Evolutionary conservation across 2,329 filamentous ascomycete species (phyloP).

Genomic region (Phyllosticta ampelicida): DNA sequence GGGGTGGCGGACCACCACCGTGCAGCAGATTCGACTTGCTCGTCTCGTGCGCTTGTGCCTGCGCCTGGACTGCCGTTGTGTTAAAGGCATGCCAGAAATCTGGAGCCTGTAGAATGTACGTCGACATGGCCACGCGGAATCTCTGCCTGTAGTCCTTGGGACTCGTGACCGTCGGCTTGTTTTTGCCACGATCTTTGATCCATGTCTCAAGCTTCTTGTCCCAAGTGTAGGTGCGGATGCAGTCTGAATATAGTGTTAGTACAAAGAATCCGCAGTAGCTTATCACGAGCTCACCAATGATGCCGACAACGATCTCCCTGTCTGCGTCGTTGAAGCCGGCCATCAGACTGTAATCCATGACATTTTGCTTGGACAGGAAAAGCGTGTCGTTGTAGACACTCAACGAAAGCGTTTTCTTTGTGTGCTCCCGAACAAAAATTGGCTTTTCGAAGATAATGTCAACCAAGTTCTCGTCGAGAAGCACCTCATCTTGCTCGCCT

Average conservation of each 20-base stretch:
- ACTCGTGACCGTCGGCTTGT: constrained; percentile 86
- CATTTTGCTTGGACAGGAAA: constrained; percentile 86
- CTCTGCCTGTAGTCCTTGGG: constrained; percentile 96
- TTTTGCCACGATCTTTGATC: constrained; percentile 94
- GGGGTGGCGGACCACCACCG: background rate
- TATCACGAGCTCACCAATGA: constrained; percentile 47
- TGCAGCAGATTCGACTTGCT: background rate
- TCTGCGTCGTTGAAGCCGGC: constrained; percentile 85
- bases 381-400: constrained; percentile 97
- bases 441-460: constrained; percentile 98
- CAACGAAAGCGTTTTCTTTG: constrained; percentile 81
- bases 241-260: constrained; percentile 45
- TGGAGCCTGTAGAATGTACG: constrained; percentile 67
- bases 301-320: constrained; percentile 90
- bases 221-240: constrained; percentile 97
- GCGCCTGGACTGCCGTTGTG: background rate
- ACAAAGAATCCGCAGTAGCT: background rate
- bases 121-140: constrained; percentile 92
- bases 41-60: background rate
- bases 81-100: constrained; percentile 65
- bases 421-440: constrained; percentile 88
- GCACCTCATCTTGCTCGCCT: constrained; percentile 89
- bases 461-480: constrained; percentile 97
- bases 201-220: constrained; percentile 99
- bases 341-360: constrained; percentile 99